Evolutionary conservation across 345 rosid species (phyloP), one percentile per base, ranked within the genome.

Genomic region (Euphorbia peplus): DNA sequence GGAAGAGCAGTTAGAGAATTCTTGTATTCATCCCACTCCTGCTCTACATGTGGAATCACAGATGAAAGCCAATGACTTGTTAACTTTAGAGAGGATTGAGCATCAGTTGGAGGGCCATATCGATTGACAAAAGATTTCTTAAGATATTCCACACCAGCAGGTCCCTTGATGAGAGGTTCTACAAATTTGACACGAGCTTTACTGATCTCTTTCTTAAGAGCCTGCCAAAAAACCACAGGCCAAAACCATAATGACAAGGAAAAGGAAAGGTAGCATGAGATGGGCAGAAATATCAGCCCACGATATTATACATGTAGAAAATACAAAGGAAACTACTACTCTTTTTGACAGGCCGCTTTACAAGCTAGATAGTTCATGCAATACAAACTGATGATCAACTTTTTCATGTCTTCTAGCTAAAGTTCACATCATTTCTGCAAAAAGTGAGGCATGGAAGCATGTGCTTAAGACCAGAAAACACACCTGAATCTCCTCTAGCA

Each of bases 401-500:
- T 44, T n/a, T 63, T 14, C 66, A 25, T 2, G 37, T 44, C 41
- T 28, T 19, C 7, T 35, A 29, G 28, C 41, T 28, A 50, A 30
- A 52, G 28, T 57, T 51, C n/a, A 8, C n/a, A 13, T 53, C 28
- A 26, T 39, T 46, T 26, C 19, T 44, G 12, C 11, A 15, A 64
- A 32, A 11, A 2, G 22, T 47, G 44, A 22, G 15, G 16, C 37
- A 9, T 24, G 25, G 39, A 35, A 35, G n/a, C n/a, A n/a, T n/a
- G 39, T 35, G 50, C 44, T 16, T 32, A 25, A 66, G 47, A 52
- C 42, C 30, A 21, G 46, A 57, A n/a, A 25, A 65, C 71, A 74
- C 52, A 93, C 98, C 96, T 85, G 92, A 83, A 91, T 87, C 85
- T 91, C 87, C 78, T 84, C 86, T 25, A 93, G 83, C 55, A 88